A percentile compares a stretch with the other conserved stretches of the same genome.
phyloP scores from a whole-genome alignment of 371 early-diverging fungal genomes.

The Syncephalastrum monosporum region DNA sequence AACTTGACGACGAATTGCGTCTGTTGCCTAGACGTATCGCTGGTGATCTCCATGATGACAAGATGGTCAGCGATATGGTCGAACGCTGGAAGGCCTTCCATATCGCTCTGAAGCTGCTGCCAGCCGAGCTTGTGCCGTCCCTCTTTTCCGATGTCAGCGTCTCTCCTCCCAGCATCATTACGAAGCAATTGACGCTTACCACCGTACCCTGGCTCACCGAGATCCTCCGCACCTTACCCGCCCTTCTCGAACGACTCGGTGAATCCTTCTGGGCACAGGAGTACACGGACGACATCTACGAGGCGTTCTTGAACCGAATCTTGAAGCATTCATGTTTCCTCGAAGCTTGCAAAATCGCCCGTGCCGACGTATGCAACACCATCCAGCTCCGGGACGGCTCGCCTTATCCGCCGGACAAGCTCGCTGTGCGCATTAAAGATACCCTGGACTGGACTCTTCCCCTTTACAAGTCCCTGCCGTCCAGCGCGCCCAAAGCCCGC shows the following conservation, averaged over 20 bases:
- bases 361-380: conserved; percentile 29
- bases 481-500: conserved; percentile 17
- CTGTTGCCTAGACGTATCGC: background rate
- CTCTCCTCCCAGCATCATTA: conserved; percentile 18
- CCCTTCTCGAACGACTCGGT: conserved; percentile 30
- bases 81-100: conserved; percentile 42
- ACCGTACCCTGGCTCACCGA: conserved; percentile 23
- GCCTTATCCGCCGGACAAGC: conserved; percentile 35
- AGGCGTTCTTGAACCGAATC: conserved; percentile 28
- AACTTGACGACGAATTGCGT: background rate
- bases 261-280: conserved; percentile 24
- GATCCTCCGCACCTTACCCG: conserved; percentile 29
- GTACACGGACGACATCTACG: conserved; percentile 8
- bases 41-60: conserved; percentile 9
- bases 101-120: conserved; percentile 9
- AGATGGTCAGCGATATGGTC: conserved; percentile 14
- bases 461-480: conserved; percentile 30
- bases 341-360: conserved; percentile 33
- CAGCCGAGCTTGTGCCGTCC: conserved; percentile 6
- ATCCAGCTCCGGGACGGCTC: conserved; percentile 36
- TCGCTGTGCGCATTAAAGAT: conserved; percentile 31
- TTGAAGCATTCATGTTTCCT: conserved; percentile 35
- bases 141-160: conserved; percentile 15
- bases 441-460: conserved; percentile 41
- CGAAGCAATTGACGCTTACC: conserved; percentile 15